A percentile compares a stretch with the other conserved stretches of the same genome.
phyloP scores from a whole-genome alignment of 208 protist species.

The Wallacemonas rigidus region DNA sequence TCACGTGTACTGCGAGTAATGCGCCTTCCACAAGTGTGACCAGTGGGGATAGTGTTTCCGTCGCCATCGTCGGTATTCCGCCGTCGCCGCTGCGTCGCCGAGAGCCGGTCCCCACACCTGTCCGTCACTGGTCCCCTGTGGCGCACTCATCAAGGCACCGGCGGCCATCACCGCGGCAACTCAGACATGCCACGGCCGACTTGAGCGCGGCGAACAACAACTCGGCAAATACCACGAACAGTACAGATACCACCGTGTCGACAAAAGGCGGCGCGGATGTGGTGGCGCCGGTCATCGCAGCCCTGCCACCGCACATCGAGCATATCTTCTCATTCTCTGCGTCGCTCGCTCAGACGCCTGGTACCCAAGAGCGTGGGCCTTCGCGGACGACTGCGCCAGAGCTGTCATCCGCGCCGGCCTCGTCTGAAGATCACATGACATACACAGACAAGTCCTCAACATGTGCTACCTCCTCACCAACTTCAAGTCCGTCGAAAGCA shows the following conservation, averaged over 20 bases:
- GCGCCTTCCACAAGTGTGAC: not conserved
- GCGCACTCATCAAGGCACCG: not conserved
- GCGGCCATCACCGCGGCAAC: not conserved
- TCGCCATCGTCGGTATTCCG: not conserved
- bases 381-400: too few species aligned
- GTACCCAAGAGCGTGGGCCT: too few species aligned
- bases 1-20: too few species aligned
- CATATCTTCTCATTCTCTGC: not conserved
- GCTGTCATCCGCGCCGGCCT: too few species aligned
- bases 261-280: not conserved
- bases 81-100: not conserved
- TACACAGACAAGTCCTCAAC: too few species aligned
- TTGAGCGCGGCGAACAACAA: too few species aligned
- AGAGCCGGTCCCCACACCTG: not conserved
- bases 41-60: not conserved
- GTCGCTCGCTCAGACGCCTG: not conserved
- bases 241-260: not conserved
- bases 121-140: constrained; percentile 5
- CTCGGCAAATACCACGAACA: not conserved
- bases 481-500: too few species aligned
- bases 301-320: not conserved
- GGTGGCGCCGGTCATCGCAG: not conserved
- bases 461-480: too few species aligned
- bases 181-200: not conserved
- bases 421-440: too few species aligned